These are phyloP conservation scores for Aspergillus saccharolyticus DNA, from an alignment of 495 filamentous ascomycete species.

Conservation along the genomic window DNA sequence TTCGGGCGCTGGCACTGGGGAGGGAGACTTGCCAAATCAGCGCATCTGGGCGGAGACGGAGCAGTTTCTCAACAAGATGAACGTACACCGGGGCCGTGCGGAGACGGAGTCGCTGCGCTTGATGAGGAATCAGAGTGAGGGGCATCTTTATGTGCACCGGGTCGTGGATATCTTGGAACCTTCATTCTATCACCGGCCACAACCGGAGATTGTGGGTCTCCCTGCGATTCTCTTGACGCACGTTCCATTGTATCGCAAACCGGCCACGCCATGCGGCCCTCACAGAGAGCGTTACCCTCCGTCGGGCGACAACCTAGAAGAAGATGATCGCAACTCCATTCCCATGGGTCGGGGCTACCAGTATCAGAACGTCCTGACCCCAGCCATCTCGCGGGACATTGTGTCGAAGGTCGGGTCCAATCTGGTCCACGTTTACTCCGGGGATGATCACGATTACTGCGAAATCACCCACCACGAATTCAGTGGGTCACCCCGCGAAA, in stretches of 20 bases:
- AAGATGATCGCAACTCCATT: slow-evolving; percentile 76
- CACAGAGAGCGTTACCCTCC: slow-evolving; percentile 77
- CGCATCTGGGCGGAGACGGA: slow-evolving; percentile 71
- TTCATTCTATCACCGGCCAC: slow-evolving; percentile 19
- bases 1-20: slow-evolving; percentile 30
- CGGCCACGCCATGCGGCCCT: slow-evolving; percentile 86
- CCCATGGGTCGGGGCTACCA: slow-evolving; percentile 74
- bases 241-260: slow-evolving; percentile 77
- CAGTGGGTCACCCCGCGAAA: slow-evolving; percentile 67
- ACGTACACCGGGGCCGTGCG: slow-evolving; percentile 38
- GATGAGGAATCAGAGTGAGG: slow-evolving; percentile 39
- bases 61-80: slow-evolving; percentile 67
- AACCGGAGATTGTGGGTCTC: slow-evolving; percentile 43
- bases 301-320: slow-evolving; percentile 52
- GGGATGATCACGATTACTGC: slow-evolving; percentile 98
- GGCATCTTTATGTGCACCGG: slow-evolving; percentile 45
- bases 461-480: slow-evolving; percentile 72
- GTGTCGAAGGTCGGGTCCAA: slow-evolving; percentile 71
- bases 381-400: slow-evolving; percentile 64
- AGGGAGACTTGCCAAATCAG: slow-evolving; percentile 37
- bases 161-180: slow-evolving; percentile 27
- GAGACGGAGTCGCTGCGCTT: slow-evolving; percentile 39
- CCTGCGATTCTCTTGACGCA: slow-evolving; percentile 86
- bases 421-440: slow-evolving; percentile 72
- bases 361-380: slow-evolving; percentile 89